Evolutionary conservation across 257 asterid genomes (phyloP).

Genomic region (Voacanga thouarsii): DNA sequence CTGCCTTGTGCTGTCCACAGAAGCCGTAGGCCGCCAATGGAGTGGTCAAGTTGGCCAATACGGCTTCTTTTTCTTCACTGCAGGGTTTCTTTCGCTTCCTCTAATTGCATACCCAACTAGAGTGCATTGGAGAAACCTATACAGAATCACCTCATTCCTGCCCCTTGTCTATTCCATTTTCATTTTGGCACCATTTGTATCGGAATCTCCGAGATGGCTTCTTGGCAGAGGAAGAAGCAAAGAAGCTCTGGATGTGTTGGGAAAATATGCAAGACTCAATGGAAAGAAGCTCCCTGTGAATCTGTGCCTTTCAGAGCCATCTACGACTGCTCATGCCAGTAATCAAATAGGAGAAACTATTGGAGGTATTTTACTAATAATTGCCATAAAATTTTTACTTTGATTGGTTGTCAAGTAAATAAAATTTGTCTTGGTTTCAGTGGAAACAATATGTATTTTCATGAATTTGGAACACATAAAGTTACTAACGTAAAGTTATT

Average conservation of each 20-base stretch:
- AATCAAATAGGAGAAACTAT: not conserved
- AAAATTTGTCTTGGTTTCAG: too few species aligned
- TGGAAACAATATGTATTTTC: too few species aligned
- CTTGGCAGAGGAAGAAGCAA: conserved; percentile 49
- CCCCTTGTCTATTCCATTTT: conserved; percentile 39
- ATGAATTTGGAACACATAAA: too few species aligned
- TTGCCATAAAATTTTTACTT: too few species aligned
- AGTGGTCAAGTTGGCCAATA: conserved; percentile 56
- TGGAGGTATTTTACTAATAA: too few species aligned
- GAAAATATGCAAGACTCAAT: conserved; percentile 46
- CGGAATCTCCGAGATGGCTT: conserved; percentile 64
- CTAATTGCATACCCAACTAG: conserved; percentile 53
- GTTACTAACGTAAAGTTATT: too few species aligned
- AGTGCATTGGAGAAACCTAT: conserved; percentile 49
- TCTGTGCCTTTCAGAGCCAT: not conserved
- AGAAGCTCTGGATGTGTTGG: conserved; percentile 52
- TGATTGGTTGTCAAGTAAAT: too few species aligned
- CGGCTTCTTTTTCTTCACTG: conserved; percentile 57
- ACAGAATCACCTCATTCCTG: conserved; percentile 23
- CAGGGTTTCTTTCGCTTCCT: conserved; percentile 59
- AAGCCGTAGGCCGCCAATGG: conserved; percentile 56
- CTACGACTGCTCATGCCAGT: not conserved
- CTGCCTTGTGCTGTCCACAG: conserved; percentile 53
- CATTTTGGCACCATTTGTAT: conserved; percentile 46
- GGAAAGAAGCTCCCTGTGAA: conserved; percentile 33